phyloP scores from a whole-genome alignment of 257 asterid species.

The Penstemon newberryi region DNA sequence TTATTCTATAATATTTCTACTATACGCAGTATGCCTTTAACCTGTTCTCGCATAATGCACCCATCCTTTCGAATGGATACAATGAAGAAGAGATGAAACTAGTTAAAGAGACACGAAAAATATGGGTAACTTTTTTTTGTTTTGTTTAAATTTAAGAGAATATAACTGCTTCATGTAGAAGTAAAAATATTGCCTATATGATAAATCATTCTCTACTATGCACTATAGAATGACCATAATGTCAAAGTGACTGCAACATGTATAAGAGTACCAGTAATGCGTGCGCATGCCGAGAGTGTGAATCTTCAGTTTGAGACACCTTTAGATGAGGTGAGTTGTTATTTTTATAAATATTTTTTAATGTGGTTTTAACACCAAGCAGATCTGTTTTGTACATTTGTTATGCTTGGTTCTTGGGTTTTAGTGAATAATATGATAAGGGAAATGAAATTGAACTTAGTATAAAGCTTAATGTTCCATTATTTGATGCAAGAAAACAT shows the following conservation, averaged over 20 bases:
- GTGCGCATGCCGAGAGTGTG: conserved; percentile 97
- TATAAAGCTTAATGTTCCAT: too few species aligned
- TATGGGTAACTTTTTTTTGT: conserved; percentile 63
- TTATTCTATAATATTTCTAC: conserved; percentile 7
- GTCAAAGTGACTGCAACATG: conserved; percentile 96
- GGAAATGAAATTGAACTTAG: too few species aligned
- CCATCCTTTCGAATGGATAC: conserved; percentile 85
- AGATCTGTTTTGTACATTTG: neutral
- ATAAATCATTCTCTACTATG: conserved; percentile 19
- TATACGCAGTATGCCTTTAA: conserved; percentile 89
- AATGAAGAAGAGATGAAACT: conserved; percentile 98
- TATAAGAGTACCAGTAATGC: conserved; percentile 96
- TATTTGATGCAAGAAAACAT: too few species aligned
- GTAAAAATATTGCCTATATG: neutral
- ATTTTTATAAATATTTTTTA: neutral
- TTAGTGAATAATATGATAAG: too few species aligned
- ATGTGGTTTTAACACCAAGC: neutral
- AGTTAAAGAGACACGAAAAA: conserved; percentile 90
- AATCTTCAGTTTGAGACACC: conserved; percentile 93
- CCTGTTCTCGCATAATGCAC: conserved; percentile 95
- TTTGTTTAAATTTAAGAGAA: neutral
- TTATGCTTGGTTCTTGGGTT: neutral
- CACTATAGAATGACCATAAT: conserved; percentile 54
- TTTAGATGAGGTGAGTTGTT: conserved; percentile 67
- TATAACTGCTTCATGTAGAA: neutral